phyloP scores from a whole-genome alignment of 2,329 filamentous ascomycete species.

The Grosmannia huntii region DNA sequence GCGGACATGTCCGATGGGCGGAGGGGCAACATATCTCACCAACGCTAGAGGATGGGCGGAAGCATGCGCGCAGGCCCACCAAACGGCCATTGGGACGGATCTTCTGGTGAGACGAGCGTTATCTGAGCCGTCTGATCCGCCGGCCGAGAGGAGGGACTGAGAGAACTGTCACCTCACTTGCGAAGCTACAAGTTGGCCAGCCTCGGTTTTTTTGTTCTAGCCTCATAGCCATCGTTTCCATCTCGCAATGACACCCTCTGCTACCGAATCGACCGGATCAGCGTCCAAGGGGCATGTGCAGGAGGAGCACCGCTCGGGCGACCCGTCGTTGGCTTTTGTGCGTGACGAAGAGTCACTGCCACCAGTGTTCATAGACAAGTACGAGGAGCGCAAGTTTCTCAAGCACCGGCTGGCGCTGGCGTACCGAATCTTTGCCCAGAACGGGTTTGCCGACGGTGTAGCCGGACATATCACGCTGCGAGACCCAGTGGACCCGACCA shows the following conservation, averaged over 20 bases:
- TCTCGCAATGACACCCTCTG: conserved; percentile 8
- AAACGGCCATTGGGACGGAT: background rate
- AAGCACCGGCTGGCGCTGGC: conserved; percentile 40
- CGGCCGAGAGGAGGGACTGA: background rate
- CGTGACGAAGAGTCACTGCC: conserved; percentile 8
- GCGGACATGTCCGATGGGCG: background rate
- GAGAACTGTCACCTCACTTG: background rate
- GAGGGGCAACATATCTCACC: background rate
- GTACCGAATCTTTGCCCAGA: conserved; percentile 44
- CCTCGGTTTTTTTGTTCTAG: background rate
- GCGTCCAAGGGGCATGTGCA: conserved; percentile 16
- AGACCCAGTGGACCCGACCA: conserved; percentile 42
- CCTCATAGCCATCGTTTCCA: background rate
- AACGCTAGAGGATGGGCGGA: background rate
- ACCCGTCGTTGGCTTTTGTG: conserved; percentile 10
- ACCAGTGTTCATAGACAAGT: conserved; percentile 11
- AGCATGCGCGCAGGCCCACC: background rate
- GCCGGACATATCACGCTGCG: conserved; percentile 51
- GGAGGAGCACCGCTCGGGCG: conserved; percentile 7
- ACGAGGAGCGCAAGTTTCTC: conserved; percentile 34
- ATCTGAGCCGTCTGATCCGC: background rate
- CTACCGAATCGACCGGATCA: background rate
- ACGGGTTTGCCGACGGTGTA: conserved; percentile 46
- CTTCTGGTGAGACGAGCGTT: background rate
- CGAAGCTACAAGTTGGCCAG: background rate